Evolutionary conservation across 2,329 filamentous ascomycete genomes (phyloP), one percentile per base, ranked within the genome.

Genomic region (Stylonectria norvegica): DNA sequence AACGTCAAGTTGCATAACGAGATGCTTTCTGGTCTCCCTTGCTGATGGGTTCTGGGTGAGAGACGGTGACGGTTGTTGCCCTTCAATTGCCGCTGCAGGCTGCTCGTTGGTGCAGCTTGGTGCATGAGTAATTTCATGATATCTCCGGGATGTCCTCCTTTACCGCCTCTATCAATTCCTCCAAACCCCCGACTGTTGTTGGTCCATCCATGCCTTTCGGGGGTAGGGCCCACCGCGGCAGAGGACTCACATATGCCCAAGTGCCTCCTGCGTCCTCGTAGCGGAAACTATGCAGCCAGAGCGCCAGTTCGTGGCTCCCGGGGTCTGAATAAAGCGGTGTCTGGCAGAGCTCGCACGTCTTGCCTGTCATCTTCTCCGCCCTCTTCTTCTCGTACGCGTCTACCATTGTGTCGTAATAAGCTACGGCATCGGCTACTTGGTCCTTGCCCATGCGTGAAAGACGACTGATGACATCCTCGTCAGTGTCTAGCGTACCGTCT

Each of bases 291-390:
- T 98, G 93, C 47, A 98, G 73, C 76, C 91, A 98, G 28, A 98
- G 85, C 1, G 87, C 88, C 33, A 98, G 73, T 69, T 98, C 93
- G 57, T 97, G 90, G 29, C 75, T 68, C 1, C 90, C 90, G 0
- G 93, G 93, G 59, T 98, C 93, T 12, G 87, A 94, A 65, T 97
- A 98, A 30, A 98, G 71, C 16, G 88, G 86, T 15, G 93, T 95
- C 43, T 85, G 77, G 63, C 93, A 98, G 22, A 89, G 65, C 5
- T 83, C 75, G 62, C 93, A 98, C 12, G 80, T 68, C 57, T 89
- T 73, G 10, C 93, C 93, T 1, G 90, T 94, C 76, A 97, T 85
- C 62, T 88, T 90, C 71, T 98, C 93, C 1, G 90, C 91, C 56
- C 91, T 90, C 56, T 83, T 81, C 66, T 90, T 89, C 60, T 95